Conservation (phyloP, 139 green algal species). For the Haematococcus lacustris region DNA sequence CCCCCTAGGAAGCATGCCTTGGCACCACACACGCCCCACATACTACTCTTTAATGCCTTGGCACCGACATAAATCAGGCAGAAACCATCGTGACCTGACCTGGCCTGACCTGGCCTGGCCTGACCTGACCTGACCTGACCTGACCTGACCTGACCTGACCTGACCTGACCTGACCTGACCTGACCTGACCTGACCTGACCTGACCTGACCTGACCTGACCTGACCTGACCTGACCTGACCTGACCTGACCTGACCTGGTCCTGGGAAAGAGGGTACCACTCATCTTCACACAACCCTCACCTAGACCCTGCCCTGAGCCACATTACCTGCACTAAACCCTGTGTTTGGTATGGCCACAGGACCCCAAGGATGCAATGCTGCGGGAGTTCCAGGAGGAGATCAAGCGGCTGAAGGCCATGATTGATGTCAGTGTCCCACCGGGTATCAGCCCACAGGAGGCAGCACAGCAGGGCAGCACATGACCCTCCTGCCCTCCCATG, state of each 20-base stretch:
- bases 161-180: constrained; percentile 1
- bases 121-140: constrained; percentile 1
- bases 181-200: constrained; percentile 1
- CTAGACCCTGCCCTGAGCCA: no score
- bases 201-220: constrained; percentile 1
- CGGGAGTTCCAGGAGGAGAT: constrained; percentile 84
- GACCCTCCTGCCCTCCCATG: no score
- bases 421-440: constrained; percentile 28
- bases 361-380: constrained; percentile 82
- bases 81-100: constrained; percentile 3
- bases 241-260: constrained; percentile 2
- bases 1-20: no score
- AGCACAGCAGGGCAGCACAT: no score
- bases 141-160: constrained; percentile 1
- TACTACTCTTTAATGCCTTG: no score
- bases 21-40: no score
- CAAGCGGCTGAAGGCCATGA: constrained; percentile 58
- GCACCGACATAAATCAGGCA: no score
- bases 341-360: no score
- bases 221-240: constrained; percentile 1
- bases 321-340: no score
- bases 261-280: no score
- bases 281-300: no score
- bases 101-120: constrained; percentile 6
- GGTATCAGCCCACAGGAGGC: no score